Percentiles rank a stretch among this genome's conserved stretches.
Conservation (phyloP, 495 filamentous ascomycete genomes). For the Neurospora tetrasperma region DNA sequence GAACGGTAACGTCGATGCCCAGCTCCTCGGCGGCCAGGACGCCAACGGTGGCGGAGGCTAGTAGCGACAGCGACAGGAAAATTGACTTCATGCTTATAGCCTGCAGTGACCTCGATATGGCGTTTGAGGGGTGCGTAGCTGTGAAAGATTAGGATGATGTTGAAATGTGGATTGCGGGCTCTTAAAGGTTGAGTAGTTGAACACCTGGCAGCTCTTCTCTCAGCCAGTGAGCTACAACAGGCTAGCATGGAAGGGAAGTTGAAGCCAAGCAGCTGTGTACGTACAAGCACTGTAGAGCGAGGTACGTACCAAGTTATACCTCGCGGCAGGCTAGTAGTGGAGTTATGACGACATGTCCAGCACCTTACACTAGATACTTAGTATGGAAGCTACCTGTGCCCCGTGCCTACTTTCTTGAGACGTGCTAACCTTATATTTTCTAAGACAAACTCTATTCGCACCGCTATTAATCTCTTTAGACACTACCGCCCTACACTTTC, state of each 20-base stretch:
- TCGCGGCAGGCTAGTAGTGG: no score
- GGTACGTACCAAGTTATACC: no score
- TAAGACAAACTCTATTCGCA: no score
- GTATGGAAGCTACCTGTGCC: no score
- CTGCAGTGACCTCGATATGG: neutral
- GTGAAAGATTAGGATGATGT: neutral
- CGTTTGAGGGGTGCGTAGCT: neutral
- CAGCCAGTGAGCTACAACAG: neutral
- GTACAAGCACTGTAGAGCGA: no score
- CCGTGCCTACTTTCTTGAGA: no score
- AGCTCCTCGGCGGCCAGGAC: conserved; percentile 46
- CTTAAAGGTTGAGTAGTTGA: neutral
- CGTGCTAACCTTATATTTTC: no score
- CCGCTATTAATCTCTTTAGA: no score
- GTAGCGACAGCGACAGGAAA: conserved; percentile 44
- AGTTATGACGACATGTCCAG: no score
- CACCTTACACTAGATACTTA: no score
- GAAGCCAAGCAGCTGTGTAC: neutral
- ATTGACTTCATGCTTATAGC: conserved; percentile 39
- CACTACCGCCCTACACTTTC: no score
- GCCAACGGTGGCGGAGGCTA: conserved; percentile 41
- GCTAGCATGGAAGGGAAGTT: neutral
- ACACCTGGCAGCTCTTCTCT: neutral
- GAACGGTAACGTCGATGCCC: conserved; percentile 63
- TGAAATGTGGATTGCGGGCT: neutral